Evolutionary conservation across 306 rosid species (phyloP).

Genomic region (Cucurbita pepo): DNA sequence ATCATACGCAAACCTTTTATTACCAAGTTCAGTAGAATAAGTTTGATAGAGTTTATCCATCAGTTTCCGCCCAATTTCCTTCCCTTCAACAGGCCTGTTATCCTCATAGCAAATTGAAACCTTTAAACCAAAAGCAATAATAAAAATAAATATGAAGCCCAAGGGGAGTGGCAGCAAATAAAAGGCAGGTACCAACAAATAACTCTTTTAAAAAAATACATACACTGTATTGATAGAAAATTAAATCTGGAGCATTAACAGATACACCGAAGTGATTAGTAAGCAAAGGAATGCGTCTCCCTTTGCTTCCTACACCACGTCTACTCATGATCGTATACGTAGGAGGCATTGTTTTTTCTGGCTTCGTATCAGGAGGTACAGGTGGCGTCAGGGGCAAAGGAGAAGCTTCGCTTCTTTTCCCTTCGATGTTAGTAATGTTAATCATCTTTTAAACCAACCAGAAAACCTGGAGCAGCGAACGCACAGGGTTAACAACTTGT

Average conservation of each 20-base stretch:
- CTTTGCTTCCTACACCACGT: conserved; percentile 42
- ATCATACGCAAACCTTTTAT: conserved; percentile 56
- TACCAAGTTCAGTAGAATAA: conserved; percentile 46
- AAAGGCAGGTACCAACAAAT: not conserved
- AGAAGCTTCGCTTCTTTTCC: conserved; percentile 11
- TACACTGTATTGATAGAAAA: conserved; percentile 79
- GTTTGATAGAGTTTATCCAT: conserved; percentile 53
- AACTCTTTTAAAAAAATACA: conserved; percentile 5
- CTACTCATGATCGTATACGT: conserved; percentile 41
- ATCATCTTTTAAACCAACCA: conserved; percentile 17
- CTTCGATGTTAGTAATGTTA: conserved; percentile 10
- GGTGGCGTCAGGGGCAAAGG: conserved; percentile 24
- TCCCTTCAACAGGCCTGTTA: conserved; percentile 36
- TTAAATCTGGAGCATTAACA: conserved; percentile 35
- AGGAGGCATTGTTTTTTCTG: conserved; percentile 13
- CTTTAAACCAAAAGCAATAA: conserved; percentile 18
- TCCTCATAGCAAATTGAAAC: conserved; percentile 54
- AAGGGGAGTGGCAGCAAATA: not conserved
- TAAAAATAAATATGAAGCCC: conserved; percentile 3
- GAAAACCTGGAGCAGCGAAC: conserved; percentile 4
- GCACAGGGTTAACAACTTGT: not conserved
- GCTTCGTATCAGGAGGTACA: conserved; percentile 11
- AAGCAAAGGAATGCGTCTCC: conserved; percentile 31
- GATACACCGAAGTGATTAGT: conserved; percentile 59
- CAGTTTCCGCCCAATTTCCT: conserved; percentile 57